These are phyloP conservation scores for Gentiana macrophylla DNA, from an alignment of 257 asterid species.

Conservation along the genomic window DNA sequence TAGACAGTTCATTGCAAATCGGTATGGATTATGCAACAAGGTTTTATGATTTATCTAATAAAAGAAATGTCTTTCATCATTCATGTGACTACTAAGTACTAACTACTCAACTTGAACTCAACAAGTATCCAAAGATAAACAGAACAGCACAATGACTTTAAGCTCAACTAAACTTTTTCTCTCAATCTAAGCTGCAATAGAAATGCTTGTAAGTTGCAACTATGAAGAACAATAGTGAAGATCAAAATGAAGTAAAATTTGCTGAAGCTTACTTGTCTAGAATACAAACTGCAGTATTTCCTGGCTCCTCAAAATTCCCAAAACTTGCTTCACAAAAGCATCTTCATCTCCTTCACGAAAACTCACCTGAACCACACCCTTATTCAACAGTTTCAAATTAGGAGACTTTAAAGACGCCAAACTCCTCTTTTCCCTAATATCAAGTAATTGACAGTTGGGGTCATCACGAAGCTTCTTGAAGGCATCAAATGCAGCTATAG, in stretches of 20 bases:
- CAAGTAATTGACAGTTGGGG: slow-evolving; percentile 57
- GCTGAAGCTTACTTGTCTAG: slow-evolving; percentile 76
- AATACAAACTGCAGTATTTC: slow-evolving; percentile 45
- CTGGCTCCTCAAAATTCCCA: slow-evolving; percentile 50
- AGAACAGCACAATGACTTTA: too few relatives aligned
- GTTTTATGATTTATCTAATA: too few relatives aligned
- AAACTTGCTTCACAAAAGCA: slow-evolving; percentile 51
- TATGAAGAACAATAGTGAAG: neutral
- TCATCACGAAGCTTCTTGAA: slow-evolving; percentile 76
- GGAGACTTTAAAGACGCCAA: slow-evolving; percentile 53
- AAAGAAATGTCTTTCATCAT: too few relatives aligned
- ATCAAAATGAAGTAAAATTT: neutral
- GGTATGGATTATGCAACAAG: too few relatives aligned
- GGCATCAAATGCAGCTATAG: slow-evolving; percentile 68
- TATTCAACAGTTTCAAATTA: slow-evolving; percentile 57
- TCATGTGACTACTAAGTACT: too few relatives aligned
- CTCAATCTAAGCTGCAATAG: neutral
- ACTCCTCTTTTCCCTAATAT: slow-evolving; percentile 72
- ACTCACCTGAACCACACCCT: slow-evolving; percentile 54
- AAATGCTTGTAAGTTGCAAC: neutral
- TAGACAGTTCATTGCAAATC: too few relatives aligned
- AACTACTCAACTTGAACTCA: too few relatives aligned
- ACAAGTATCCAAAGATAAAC: too few relatives aligned
- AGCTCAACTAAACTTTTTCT: too few relatives aligned
- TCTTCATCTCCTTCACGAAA: slow-evolving; percentile 70